Evolutionary conservation across 1,284 basidiomycete species (phyloP), one percentile per base, ranked within the genome.

Genomic region (Trametes pubescens): DNA sequence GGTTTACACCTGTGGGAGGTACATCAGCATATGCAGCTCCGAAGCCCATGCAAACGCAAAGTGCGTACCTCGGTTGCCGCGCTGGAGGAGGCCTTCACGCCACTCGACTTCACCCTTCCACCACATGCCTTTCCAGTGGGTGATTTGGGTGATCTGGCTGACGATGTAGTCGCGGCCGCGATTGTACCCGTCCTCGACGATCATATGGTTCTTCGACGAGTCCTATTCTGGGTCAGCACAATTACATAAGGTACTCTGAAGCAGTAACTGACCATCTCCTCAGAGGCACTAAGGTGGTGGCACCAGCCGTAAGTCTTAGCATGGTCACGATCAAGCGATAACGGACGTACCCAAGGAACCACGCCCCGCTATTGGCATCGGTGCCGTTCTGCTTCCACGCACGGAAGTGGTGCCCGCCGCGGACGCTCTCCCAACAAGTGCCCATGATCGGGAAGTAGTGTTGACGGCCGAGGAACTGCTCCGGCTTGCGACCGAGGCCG

Each of bases 21-120:
- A 44, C 6, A 44, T 69, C 51, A 66, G 57, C 54, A 32, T 52
- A 11, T 40, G 35, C 18, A 57, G 62, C 46, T 60, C 38, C 14
- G 43, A 24, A 29, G n/a, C 35, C 4, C 4, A 18, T 26, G 11
- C 22, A 10, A 16, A 13, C 5, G 14, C 14, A 14, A 14, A 21
- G 9, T n/a, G 73, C 80, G 57, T 21, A 90, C 91, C 90, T 76
- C 84, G 77, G 59, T 78, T 84, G 10, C 92, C 92, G 32, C 84
- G 82, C 62, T 86, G 81, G 21, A 93, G 76, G 8, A 94, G 80
- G 37, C 86, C 90, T 43, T 82, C 81, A 29, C 83, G 81, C 89
- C 89, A 93, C 72, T 90, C 88, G 2, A 94, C 82, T 1, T 90
- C 85, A 0, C 91, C 90, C 66, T 80, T 78, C 91, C 92, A 93